Evolutionary conservation across 331 rosid species (phyloP).

Genomic region (Cydonia oblonga): DNA sequence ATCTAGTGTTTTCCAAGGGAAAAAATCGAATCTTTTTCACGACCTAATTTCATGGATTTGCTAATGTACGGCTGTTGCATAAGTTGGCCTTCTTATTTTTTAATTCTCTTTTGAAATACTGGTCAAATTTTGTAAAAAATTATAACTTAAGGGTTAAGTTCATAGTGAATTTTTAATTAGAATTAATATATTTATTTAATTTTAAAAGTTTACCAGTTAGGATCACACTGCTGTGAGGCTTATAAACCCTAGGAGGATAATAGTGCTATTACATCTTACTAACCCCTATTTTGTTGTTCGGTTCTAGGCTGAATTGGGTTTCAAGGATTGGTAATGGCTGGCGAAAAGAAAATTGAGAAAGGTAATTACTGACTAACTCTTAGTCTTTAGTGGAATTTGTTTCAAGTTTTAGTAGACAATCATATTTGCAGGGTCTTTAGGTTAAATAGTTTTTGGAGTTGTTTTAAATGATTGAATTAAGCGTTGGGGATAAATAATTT

Average conservation of each 20-base stretch:
- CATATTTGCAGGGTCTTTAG: background rate
- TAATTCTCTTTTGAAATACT: background rate
- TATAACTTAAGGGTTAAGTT: background rate
- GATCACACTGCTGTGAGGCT: background rate
- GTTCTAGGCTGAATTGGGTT: constrained; percentile 5
- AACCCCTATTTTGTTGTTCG: constrained; percentile 2
- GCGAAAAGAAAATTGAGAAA: constrained; percentile 32
- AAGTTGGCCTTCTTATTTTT: background rate
- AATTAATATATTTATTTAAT: background rate
- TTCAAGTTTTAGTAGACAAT: background rate
- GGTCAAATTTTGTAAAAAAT: background rate
- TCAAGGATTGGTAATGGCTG: constrained; percentile 21
- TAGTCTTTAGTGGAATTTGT: background rate
- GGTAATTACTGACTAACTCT: background rate
- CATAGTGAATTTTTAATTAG: background rate
- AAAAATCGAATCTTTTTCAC: background rate
- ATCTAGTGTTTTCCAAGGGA: background rate
- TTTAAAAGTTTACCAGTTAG: background rate
- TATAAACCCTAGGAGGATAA: background rate
- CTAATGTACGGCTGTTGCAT: background rate
- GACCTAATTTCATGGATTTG: constrained; percentile 3
- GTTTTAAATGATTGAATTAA: background rate
- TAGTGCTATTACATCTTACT: background rate
- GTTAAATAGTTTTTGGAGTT: background rate
- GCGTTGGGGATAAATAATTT: background rate